Evolutionary conservation across 2,329 filamentous ascomycete genomes (phyloP).

Genomic region (Fusarium camptoceras): DNA sequence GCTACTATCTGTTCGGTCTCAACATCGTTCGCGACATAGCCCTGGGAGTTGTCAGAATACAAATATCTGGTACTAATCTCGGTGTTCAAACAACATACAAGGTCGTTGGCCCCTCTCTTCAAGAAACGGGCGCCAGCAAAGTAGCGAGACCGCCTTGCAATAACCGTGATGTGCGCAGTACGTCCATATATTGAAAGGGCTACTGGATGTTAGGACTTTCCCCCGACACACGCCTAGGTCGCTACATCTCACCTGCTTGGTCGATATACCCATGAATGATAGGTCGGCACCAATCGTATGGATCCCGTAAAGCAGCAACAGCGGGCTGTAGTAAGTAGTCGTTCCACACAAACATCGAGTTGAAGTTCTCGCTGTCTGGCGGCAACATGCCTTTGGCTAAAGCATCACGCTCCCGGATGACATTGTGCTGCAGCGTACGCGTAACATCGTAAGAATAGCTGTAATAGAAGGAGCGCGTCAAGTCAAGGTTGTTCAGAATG

Average conservation of each 20-base stretch:
- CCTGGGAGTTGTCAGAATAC: constrained; percentile 53
- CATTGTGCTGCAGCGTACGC: constrained; percentile 90
- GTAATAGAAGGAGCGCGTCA: constrained; percentile 95
- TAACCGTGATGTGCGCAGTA: constrained; percentile 90
- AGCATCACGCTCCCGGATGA: constrained; percentile 80
- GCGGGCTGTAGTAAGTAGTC: constrained; percentile 86
- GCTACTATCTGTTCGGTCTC: constrained; percentile 99
- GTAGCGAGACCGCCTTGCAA: constrained; percentile 89
- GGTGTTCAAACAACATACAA: constrained; percentile 56
- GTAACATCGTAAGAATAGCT: constrained; percentile 99
- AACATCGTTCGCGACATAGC: constrained; percentile 97
- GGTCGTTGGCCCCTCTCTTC: constrained; percentile 93
- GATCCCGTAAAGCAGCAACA: constrained; percentile 75
- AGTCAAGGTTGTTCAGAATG: constrained; percentile 90
- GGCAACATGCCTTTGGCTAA: constrained; percentile 73
- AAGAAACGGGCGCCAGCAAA: constrained; percentile 95
- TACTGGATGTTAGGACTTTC: constrained; percentile 29
- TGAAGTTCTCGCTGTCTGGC: constrained; percentile 74
- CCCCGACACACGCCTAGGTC: background rate
- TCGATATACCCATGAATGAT: constrained; percentile 97
- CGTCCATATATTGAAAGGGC: constrained; percentile 87
- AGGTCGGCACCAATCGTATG: constrained; percentile 95
- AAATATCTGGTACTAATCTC: background rate
- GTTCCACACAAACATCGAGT: constrained; percentile 99
- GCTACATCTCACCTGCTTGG: constrained; percentile 69